These are phyloP conservation scores for Canavalia gladiata DNA, from an alignment of 306 rosid species.

Conservation along the genomic window DNA sequence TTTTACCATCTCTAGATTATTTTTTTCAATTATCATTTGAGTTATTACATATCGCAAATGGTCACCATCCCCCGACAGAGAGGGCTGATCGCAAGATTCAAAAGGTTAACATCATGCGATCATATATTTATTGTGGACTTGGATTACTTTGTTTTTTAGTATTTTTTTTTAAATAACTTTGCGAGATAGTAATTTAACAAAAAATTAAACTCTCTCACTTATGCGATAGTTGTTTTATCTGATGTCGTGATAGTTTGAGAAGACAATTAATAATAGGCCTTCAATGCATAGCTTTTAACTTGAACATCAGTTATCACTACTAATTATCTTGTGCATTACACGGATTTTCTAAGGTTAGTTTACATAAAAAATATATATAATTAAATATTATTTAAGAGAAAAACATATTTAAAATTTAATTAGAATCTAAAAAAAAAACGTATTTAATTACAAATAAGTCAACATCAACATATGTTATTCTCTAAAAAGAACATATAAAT, in stretches of 20 bases:
- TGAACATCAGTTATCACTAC: too few species aligned
- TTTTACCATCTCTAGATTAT: neutral
- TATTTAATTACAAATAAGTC: too few species aligned
- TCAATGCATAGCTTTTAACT: too few species aligned
- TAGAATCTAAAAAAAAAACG: too few species aligned
- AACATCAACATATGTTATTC: too few species aligned
- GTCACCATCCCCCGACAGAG: neutral
- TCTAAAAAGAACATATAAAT: too few species aligned
- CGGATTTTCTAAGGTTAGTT: too few species aligned
- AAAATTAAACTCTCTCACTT: neutral
- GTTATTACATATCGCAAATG: neutral
- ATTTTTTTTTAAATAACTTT: neutral
- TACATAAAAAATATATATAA: too few species aligned
- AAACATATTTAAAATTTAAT: too few species aligned
- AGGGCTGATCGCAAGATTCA: slow-evolving; percentile 27
- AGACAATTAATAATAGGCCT: neutral
- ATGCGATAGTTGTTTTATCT: neutral
- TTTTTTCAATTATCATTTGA: neutral
- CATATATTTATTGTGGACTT: neutral
- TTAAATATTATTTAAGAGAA: too few species aligned
- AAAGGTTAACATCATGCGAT: slow-evolving; percentile 1
- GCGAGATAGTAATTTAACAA: neutral
- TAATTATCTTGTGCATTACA: too few species aligned
- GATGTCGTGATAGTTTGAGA: neutral
- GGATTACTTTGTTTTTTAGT: neutral